A percentile compares a stretch with the other conserved stretches of the same genome.
Evolutionary conservation across 2,329 filamentous ascomycete species (phyloP).

Genomic region (Cercospora janseana): DNA sequence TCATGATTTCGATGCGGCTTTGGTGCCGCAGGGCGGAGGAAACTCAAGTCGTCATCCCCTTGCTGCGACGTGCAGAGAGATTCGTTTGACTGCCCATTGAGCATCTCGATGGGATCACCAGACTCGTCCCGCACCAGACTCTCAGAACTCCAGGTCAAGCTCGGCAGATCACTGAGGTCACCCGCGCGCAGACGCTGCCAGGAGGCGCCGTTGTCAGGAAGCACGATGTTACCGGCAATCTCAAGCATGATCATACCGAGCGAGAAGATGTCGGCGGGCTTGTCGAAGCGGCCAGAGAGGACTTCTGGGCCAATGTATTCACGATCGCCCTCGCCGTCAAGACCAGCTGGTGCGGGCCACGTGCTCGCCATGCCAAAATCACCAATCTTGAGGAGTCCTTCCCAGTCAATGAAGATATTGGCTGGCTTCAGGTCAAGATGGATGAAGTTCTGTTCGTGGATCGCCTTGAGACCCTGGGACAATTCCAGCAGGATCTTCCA

Average conservation of each 20-base stretch:
- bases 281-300: constrained; percentile 79
- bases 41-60: constrained; percentile 42
- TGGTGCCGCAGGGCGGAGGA: constrained; percentile 36
- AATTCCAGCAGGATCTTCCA: constrained; percentile 96
- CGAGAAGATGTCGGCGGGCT: constrained; percentile 89
- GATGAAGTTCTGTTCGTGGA: constrained; percentile 83
- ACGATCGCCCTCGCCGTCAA: constrained; percentile 90
- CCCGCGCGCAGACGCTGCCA: constrained; percentile 89
- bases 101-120: constrained; percentile 56
- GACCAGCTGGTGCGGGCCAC: constrained; percentile 72
- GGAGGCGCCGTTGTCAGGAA: constrained; percentile 86
- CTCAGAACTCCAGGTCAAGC: constrained; percentile 75
- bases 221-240: constrained; percentile 87
- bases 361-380: constrained; percentile 80
- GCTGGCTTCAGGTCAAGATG: constrained; percentile 84
- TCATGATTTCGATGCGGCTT: constrained; percentile 46
- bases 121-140: constrained; percentile 72
- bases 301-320: constrained; percentile 96
- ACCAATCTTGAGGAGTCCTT: constrained; percentile 78
- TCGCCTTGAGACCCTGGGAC: constrained; percentile 75
- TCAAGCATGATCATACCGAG: constrained; percentile 93
- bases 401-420: constrained; percentile 77
- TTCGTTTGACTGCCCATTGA: constrained; percentile 33
- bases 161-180: constrained; percentile 84
- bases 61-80: constrained; percentile 30